Evolutionary conservation across 805 yeast genomes (phyloP).

Genomic region (Jamesozyma lodderae): DNA sequence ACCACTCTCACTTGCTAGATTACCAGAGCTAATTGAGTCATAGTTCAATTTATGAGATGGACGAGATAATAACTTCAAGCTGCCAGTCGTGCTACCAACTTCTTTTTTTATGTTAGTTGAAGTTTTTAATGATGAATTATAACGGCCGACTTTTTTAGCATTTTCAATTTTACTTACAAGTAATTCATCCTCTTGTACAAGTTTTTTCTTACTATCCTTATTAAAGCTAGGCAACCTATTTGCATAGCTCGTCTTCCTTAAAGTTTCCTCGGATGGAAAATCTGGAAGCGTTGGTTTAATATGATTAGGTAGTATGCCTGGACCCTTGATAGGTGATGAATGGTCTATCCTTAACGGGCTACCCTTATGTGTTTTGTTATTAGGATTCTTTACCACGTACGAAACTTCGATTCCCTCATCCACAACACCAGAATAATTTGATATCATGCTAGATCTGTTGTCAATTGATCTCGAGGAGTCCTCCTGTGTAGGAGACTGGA

Average conservation of each 20-base stretch:
- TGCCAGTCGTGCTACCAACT: too few relatives aligned
- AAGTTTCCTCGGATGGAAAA: slow-evolving; percentile 4
- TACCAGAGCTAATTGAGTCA: slow-evolving; percentile 17
- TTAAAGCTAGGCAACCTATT: slow-evolving; percentile 1
- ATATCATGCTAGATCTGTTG: slow-evolving; percentile 15
- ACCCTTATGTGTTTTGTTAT: slow-evolving; percentile 1
- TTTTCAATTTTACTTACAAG: not conserved
- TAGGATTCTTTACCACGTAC: slow-evolving; percentile 14
- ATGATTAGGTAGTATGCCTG: not conserved
- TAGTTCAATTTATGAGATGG: slow-evolving; percentile 12
- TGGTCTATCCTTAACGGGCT: not conserved
- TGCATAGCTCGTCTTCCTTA: slow-evolving; percentile 6
- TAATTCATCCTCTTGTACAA: not conserved
- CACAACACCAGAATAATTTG: slow-evolving; percentile 26
- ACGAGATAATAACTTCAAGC: too few relatives aligned
- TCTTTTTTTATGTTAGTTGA: too few relatives aligned
- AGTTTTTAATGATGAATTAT: too few relatives aligned
- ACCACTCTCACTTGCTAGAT: slow-evolving; percentile 17
- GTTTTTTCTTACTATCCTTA: too few relatives aligned
- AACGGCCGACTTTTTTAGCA: too few relatives aligned
- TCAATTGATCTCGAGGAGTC: slow-evolving; percentile 7
- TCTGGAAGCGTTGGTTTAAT: slow-evolving; percentile 3
- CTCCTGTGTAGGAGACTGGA: slow-evolving; percentile 6
- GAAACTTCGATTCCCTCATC: slow-evolving; percentile 28
- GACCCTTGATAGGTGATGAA: not conserved